These are phyloP conservation scores for Wickerhamiella pararugosa DNA, from an alignment of 1,139 yeast genomes.

Conservation along the genomic window DNA sequence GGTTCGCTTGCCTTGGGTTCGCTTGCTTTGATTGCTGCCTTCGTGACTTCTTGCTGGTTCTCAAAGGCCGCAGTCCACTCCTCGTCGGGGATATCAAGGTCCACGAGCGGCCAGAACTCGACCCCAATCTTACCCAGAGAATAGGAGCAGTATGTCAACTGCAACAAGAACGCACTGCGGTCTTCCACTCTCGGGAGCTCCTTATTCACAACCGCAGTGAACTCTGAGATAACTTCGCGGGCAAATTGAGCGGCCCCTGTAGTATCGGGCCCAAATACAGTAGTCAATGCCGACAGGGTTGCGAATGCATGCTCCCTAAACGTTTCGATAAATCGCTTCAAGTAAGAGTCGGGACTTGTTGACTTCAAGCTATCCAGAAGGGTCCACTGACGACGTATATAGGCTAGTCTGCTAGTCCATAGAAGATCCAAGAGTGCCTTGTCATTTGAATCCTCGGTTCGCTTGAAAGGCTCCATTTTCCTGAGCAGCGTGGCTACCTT, in stretches of 20 bases:
- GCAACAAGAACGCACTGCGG: conserved; percentile 51
- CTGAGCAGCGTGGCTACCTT: conserved; percentile 66
- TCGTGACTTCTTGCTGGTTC: conserved; percentile 24
- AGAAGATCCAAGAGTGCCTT: too few species aligned
- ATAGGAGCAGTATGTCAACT: conserved; percentile 61
- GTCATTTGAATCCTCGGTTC: not conserved
- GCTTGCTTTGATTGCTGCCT: not conserved
- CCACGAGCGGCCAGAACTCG: conserved; percentile 38
- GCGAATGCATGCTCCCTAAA: conserved; percentile 71
- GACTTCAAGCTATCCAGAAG: conserved; percentile 41
- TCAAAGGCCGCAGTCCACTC: conserved; percentile 28
- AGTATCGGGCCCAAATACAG: conserved; percentile 33
- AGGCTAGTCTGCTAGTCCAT: conserved; percentile 21
- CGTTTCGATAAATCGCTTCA: conserved; percentile 68
- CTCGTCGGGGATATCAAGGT: conserved; percentile 19
- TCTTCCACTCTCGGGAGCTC: conserved; percentile 31
- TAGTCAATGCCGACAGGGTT: conserved; percentile 48
- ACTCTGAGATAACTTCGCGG: conserved; percentile 24
- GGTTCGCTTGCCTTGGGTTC: too few species aligned
- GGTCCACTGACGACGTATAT: conserved; percentile 31
- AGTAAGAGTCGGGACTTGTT: conserved; percentile 41
- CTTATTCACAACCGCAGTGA: conserved; percentile 25
- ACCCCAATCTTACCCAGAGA: conserved; percentile 56
- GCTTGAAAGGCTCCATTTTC: conserved; percentile 26
- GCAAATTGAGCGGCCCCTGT: conserved; percentile 29